A percentile compares a stretch with the other conserved stretches of the same genome.
Evolutionary conservation across 768 basidiomycete genomes (phyloP).

Genomic region (Pulveroboletus sp.): DNA sequence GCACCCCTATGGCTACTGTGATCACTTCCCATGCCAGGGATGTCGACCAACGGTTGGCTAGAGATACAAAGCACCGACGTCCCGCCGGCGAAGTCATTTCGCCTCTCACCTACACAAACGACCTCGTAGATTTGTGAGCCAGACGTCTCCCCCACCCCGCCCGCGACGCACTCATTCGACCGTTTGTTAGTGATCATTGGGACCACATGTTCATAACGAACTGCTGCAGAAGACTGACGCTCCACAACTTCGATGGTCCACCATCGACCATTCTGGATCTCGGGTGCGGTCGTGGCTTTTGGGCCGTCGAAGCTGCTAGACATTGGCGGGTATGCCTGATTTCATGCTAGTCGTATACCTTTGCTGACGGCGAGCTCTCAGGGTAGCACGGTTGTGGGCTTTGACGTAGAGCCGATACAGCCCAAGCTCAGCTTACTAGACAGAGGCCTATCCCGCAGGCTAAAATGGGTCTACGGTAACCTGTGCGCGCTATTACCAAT

Average conservation of each 20-base stretch:
- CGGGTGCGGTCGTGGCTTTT: constrained; percentile 67
- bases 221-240: constrained; percentile 46
- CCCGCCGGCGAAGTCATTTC: constrained; percentile 49
- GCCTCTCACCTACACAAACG: constrained; percentile 46
- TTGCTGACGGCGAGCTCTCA: constrained; percentile 21
- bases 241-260: constrained; percentile 47
- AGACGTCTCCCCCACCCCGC: not conserved
- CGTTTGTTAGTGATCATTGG: constrained; percentile 57
- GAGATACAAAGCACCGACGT: constrained; percentile 39
- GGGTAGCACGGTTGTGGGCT: constrained; percentile 54
- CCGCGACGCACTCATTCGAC: constrained; percentile 1
- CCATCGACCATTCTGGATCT: constrained; percentile 59
- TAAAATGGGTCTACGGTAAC: constrained; percentile 66
- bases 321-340: constrained; percentile 52
- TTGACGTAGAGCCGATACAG: constrained; percentile 53
- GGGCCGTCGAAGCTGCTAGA: constrained; percentile 66
- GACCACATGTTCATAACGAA: constrained; percentile 58
- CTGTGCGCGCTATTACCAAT: constrained; percentile 52
- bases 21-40: constrained; percentile 32
- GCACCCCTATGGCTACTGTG: constrained; percentile 20
- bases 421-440: constrained; percentile 39
- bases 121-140: constrained; percentile 53
- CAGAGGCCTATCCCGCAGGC: constrained; percentile 41
- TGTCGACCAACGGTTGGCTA: constrained; percentile 42
- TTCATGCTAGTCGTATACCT: not conserved